A percentile compares a stretch with the other conserved stretches of the same genome.
These are phyloP conservation scores for Ottelia alismoides DNA, from an alignment of 106 monocot species.

Conservation along the genomic window DNA sequence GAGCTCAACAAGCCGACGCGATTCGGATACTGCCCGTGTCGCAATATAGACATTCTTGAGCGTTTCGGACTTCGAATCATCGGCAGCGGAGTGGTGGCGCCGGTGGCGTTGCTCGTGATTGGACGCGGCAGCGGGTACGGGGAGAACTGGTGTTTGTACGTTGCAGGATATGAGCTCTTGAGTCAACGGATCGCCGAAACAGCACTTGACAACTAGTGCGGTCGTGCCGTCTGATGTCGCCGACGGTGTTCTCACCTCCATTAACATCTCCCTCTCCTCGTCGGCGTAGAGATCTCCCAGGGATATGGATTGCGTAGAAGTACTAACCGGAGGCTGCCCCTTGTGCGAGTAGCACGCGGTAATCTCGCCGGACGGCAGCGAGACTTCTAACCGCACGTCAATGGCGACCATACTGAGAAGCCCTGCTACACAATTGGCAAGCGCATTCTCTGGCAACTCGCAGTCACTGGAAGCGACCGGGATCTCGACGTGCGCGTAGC, in stretches of 20 bases:
- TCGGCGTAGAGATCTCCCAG: slow-evolving; percentile 78
- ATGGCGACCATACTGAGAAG: slow-evolving; percentile 67
- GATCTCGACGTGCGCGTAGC: slow-evolving; percentile 80
- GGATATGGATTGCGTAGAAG: slow-evolving; percentile 9
- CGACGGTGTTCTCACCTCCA: slow-evolving; percentile 50
- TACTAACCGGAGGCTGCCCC: slow-evolving; percentile 9
- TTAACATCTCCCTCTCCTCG: slow-evolving; percentile 72
- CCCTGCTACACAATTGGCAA: slow-evolving; percentile 57
- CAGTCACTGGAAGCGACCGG: no score
- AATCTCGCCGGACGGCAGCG: slow-evolving; percentile 52
- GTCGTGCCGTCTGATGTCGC: background rate
- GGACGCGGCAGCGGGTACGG: background rate
- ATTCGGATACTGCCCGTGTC: slow-evolving; percentile 63
- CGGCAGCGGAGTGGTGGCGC: slow-evolving; percentile 17
- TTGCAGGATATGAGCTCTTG: slow-evolving; percentile 28
- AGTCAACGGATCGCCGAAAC: slow-evolving; percentile 41
- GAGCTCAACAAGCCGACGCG: slow-evolving; percentile 48
- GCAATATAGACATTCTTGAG: slow-evolving; percentile 65
- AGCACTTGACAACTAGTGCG: slow-evolving; percentile 32
- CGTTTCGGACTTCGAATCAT: slow-evolving; percentile 4
- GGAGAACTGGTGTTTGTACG: no score
- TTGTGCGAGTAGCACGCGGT: slow-evolving; percentile 48
- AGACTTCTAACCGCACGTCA: slow-evolving; percentile 47
- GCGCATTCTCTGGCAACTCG: slow-evolving; percentile 47
- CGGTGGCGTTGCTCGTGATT: no score